A percentile compares a stretch with the other conserved stretches of the same genome.
These are phyloP conservation scores for Apiotrichum siamense DNA, from an alignment of 1,284 basidiomycete species.

Conservation along the genomic window DNA sequence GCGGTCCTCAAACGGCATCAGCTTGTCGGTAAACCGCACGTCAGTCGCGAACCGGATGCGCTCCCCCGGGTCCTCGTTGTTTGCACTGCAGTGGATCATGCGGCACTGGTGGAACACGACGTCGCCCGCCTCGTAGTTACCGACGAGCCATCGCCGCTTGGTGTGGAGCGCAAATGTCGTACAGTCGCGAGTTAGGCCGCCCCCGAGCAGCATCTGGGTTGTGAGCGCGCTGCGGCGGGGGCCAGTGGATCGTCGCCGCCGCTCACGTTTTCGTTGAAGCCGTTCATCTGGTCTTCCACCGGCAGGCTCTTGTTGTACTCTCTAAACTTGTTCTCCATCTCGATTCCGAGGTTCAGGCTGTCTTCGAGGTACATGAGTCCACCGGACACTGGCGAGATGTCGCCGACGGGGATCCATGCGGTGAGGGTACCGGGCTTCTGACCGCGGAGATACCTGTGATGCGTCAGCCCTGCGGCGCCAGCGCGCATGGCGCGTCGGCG, in stretches of 20 bases:
- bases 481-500: too few species aligned
- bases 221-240: neutral
- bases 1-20: slow-evolving; percentile 8
- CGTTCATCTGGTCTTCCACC: slow-evolving; percentile 19
- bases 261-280: slow-evolving; percentile 28
- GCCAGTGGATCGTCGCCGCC: neutral
- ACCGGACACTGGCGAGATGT: slow-evolving; percentile 19
- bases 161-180: slow-evolving; percentile 2
- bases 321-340: slow-evolving; percentile 23
- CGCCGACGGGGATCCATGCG: slow-evolving; percentile 31
- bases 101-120: slow-evolving; percentile 19
- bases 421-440: slow-evolving; percentile 17
- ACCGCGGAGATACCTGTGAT: slow-evolving; percentile 6
- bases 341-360: slow-evolving; percentile 15
- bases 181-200: slow-evolving; percentile 11
- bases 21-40: slow-evolving; percentile 12
- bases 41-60: slow-evolving; percentile 15
- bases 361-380: slow-evolving; percentile 31
- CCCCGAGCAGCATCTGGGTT: slow-evolving; percentile 11
- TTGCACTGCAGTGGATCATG: slow-evolving; percentile 15
- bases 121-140: slow-evolving; percentile 17
- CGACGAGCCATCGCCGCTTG: slow-evolving; percentile 15
- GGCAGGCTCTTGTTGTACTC: slow-evolving; percentile 10
- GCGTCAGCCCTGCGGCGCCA: neutral
- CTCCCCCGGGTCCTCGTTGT: slow-evolving; percentile 11